These are phyloP conservation scores for Dissoconium aciculare DNA, from an alignment of 2,329 filamentous ascomycete genomes.

Conservation along the genomic window DNA sequence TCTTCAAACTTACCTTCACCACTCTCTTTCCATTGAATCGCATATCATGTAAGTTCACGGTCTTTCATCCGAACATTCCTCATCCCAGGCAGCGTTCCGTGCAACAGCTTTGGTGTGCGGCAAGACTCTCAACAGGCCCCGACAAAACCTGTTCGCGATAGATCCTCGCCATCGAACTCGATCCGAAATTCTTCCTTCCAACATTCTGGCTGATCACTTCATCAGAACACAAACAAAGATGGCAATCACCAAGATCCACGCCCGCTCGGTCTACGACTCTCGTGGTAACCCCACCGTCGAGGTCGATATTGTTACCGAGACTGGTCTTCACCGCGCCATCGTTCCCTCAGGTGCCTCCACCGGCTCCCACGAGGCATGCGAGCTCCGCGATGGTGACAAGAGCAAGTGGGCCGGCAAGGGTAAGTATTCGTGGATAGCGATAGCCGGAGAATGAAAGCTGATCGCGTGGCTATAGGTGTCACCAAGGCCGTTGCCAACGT, in stretches of 20 bases:
- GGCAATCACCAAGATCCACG: conserved; percentile 47
- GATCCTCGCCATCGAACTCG: too few relatives aligned
- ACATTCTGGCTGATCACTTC: too few relatives aligned
- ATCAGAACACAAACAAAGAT: conserved; percentile 45
- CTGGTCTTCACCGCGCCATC: conserved; percentile 90
- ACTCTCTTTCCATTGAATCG: too few relatives aligned
- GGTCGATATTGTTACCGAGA: conserved; percentile 93
- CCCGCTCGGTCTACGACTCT: conserved; percentile 87
- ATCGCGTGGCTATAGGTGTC: conserved; percentile 28
- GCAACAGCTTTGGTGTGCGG: too few relatives aligned
- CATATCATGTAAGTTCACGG: too few relatives aligned
- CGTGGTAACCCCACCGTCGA: conserved; percentile 96
- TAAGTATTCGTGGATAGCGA: conserved; percentile 11
- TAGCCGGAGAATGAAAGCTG: background rate
- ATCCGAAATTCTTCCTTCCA: too few relatives aligned
- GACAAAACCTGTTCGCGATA: too few relatives aligned
- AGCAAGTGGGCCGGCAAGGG: conserved; percentile 40
- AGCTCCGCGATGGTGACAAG: conserved; percentile 40
- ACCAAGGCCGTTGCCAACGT: conserved; percentile 42
- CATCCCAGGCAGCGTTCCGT: too few relatives aligned
- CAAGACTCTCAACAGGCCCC: too few relatives aligned
- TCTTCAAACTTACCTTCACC: too few relatives aligned
- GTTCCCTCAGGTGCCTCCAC: conserved; percentile 94
- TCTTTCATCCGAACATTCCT: too few relatives aligned
- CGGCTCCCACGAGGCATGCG: conserved; percentile 42